A percentile compares a stretch with the other conserved stretches of the same genome.
These are phyloP conservation scores for Rhodosporidiobolus odoratus DNA, from an alignment of 768 basidiomycete species.

Conservation along the genomic window DNA sequence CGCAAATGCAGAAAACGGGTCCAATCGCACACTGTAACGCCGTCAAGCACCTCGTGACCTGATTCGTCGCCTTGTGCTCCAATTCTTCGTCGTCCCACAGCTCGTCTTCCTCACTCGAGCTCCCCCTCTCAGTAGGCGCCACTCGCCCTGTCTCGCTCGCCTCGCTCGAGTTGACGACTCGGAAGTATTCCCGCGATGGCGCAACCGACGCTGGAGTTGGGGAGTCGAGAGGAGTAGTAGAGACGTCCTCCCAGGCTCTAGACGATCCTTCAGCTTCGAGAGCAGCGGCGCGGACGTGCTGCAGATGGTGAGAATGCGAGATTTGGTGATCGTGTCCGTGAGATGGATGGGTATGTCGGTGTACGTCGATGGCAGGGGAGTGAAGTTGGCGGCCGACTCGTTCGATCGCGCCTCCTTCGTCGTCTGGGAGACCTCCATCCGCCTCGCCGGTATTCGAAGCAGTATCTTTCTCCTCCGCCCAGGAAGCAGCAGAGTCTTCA, in stretches of 20 bases:
- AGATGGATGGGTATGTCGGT: neutral
- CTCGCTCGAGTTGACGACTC: neutral
- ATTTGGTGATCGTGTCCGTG: conserved; percentile 2
- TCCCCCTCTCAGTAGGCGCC: conserved; percentile 1
- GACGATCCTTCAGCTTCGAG: conserved; percentile 9
- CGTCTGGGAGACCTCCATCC: neutral
- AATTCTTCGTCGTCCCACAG: neutral
- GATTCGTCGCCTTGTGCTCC: conserved; percentile 30
- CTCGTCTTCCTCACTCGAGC: conserved; percentile 18
- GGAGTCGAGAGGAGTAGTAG: conserved; percentile 3
- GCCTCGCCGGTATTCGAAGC: neutral
- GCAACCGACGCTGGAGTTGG: neutral
- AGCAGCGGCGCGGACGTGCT: conserved; percentile 12
- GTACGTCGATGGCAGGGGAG: conserved; percentile 18
- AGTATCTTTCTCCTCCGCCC: conserved; percentile 59
- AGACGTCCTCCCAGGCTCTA: conserved; percentile 1
- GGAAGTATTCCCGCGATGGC: conserved; percentile 9
- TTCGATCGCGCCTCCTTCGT: neutral
- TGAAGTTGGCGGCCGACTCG: conserved; percentile 33
- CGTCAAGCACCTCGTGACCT: conserved; percentile 64
- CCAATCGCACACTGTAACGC: conserved; percentile 76
- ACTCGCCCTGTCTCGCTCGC: neutral
- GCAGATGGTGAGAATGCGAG: conserved; percentile 37
- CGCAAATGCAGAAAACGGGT: conserved; percentile 66
- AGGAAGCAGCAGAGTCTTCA: conserved; percentile 54